A percentile compares a stretch with the other conserved stretches of the same genome.
Evolutionary conservation across 192 early-diverging fungal genomes (phyloP).

Genomic region (Podila epicladia): DNA sequence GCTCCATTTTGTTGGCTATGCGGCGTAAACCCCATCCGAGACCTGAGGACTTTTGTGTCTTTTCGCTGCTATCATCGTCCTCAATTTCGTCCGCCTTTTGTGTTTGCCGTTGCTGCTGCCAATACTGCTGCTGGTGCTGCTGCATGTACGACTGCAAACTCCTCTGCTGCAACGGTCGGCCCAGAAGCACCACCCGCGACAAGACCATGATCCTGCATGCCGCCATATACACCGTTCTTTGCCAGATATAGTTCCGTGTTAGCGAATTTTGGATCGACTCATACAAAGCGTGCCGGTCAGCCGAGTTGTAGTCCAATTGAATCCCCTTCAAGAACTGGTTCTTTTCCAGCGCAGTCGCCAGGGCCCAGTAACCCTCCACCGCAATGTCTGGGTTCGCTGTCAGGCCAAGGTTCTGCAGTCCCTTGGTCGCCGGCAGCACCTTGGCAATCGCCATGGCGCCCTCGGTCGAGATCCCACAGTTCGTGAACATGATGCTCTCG

Average conservation of each 20-base stretch:
- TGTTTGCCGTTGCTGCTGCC: neutral
- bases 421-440: conserved; percentile 27
- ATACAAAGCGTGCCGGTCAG: conserved; percentile 47
- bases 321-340: conserved; percentile 55
- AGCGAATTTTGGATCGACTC: conserved; percentile 54
- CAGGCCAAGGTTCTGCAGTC: conserved; percentile 51
- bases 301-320: conserved; percentile 57
- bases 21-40: neutral
- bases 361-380: conserved; percentile 45
- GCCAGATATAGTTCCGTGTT: conserved; percentile 53
- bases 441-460: conserved; percentile 48
- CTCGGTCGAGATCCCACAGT: conserved; percentile 42
- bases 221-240: conserved; percentile 37
- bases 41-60: neutral
- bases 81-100: neutral
- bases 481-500: conserved; percentile 51
- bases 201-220: conserved; percentile 43
- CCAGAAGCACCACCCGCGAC: conserved; percentile 51
- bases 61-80: conserved; percentile 13
- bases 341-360: conserved; percentile 38
- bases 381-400: conserved; percentile 47
- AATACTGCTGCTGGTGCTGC: neutral
- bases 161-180: conserved; percentile 11
- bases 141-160: conserved; percentile 5
- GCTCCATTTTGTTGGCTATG: too few relatives aligned